These are phyloP conservation scores for Neonectria faginata DNA, from an alignment of 2,329 filamentous ascomycete genomes.

Conservation along the genomic window DNA sequence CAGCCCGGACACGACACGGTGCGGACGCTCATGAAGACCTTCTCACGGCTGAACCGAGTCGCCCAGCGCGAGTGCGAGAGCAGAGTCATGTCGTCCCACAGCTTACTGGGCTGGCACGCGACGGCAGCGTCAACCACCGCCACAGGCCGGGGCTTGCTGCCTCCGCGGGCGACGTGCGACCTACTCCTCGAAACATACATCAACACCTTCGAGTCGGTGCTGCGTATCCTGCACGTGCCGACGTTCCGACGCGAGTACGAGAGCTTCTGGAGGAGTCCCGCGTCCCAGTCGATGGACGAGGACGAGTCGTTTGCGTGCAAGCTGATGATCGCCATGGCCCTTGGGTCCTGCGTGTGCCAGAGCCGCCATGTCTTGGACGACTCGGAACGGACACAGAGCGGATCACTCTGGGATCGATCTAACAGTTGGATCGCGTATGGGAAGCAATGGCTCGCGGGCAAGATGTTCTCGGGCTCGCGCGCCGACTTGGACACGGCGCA, in stretches of 20 bases:
- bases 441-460: conserved; percentile 36
- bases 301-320: conserved; percentile 49
- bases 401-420: conserved; percentile 34
- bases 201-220: conserved; percentile 63
- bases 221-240: conserved; percentile 64
- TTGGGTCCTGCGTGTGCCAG: conserved; percentile 54
- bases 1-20: conserved; percentile 5
- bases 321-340: conserved; percentile 65
- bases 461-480: conserved; percentile 16
- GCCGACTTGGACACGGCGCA: conserved; percentile 36
- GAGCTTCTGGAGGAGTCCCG: conserved; percentile 51
- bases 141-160: conserved; percentile 20
- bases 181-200: conserved; percentile 61
- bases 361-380: conserved; percentile 18
- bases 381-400: conserved; percentile 33
- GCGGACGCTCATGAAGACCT: conserved; percentile 17
- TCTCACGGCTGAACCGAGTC: conserved; percentile 11
- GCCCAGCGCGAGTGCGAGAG: conserved; percentile 13
- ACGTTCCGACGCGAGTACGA: conserved; percentile 62
- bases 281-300: conserved; percentile 53
- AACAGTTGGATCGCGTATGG: conserved; percentile 41
- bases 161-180: conserved; percentile 50
- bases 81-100: conserved; percentile 11
- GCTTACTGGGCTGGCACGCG: conserved; percentile 13
- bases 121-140: neutral